These are phyloP conservation scores for Talaromyces nanjingensis DNA, from an alignment of 495 filamentous ascomycete species.

Conservation along the genomic window DNA sequence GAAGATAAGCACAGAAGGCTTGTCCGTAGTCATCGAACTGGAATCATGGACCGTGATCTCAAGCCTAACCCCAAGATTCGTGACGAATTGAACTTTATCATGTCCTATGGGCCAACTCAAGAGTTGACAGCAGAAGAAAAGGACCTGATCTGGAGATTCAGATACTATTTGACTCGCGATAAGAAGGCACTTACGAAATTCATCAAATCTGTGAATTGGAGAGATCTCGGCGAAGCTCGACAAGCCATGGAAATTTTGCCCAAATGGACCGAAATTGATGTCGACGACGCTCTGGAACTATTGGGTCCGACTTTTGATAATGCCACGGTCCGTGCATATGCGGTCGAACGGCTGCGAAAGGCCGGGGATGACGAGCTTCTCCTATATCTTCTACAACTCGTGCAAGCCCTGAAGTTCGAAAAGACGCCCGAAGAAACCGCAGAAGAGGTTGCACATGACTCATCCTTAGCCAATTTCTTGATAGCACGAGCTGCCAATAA, in stretches of 20 bases:
- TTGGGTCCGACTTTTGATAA: constrained; percentile 91
- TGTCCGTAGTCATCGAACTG: constrained; percentile 87
- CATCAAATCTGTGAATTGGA: constrained; percentile 94
- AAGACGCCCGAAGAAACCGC: constrained; percentile 52
- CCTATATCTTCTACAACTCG: constrained; percentile 87
- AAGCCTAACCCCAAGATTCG: constrained; percentile 95
- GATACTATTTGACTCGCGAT: constrained; percentile 86
- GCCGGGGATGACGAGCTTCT: constrained; percentile 91
- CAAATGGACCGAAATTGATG: constrained; percentile 95
- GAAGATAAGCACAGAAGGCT: constrained; percentile 92
- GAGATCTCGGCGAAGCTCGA: constrained; percentile 73
- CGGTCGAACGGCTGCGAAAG: constrained; percentile 84
- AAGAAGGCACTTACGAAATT: constrained; percentile 96
- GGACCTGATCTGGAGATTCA: constrained; percentile 93
- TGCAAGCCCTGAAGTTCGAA: constrained; percentile 96
- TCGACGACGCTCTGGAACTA: constrained; percentile 93
- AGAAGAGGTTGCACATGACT: constrained; percentile 66
- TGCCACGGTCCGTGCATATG: constrained; percentile 78
- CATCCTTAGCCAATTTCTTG: constrained; percentile 83
- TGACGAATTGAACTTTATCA: constrained; percentile 84
- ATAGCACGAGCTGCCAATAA: constrained; percentile 79
- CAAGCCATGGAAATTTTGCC: constrained; percentile 85
- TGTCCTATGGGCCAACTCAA: constrained; percentile 90
- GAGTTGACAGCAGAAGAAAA: constrained; percentile 83
- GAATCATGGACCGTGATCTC: constrained; percentile 83